Percentiles rank a stretch among this genome's conserved stretches.
Conservation (phyloP, 768 basidiomycete species). For the Suillus decipiens region DNA sequence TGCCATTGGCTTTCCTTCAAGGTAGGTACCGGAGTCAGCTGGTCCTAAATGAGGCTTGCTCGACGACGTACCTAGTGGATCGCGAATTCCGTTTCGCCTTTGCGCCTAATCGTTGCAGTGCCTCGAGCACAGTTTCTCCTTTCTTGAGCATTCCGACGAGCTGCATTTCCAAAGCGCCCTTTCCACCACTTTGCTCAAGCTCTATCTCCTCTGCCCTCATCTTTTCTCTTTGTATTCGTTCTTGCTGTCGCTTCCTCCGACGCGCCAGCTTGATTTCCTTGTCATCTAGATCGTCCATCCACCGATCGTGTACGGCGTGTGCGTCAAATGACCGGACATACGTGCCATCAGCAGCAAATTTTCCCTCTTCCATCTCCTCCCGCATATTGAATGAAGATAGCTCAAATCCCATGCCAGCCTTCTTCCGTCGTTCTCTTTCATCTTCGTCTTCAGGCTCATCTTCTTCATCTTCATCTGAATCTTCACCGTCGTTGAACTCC, state of each 20-base stretch:
- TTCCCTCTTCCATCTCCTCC: slow-evolving; percentile 97
- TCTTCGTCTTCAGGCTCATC: slow-evolving; percentile 67
- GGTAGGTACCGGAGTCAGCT: slow-evolving; percentile 8
- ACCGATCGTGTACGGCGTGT: slow-evolving; percentile 88
- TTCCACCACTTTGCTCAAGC: slow-evolving; percentile 65
- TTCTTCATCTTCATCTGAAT: slow-evolving; percentile 43
- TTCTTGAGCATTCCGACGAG: slow-evolving; percentile 78
- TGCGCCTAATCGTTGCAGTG: slow-evolving; percentile 80
- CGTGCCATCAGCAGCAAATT: slow-evolving; percentile 91
- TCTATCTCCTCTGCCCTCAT: slow-evolving; percentile 75
- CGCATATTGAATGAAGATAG: slow-evolving; percentile 98
- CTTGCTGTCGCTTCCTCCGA: slow-evolving; percentile 71
- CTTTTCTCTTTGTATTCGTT: slow-evolving; percentile 69
- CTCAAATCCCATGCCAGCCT: slow-evolving; percentile 91
- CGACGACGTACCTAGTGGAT: slow-evolving; percentile 23
- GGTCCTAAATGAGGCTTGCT: no score
- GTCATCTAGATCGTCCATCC: slow-evolving; percentile 93
- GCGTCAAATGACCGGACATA: slow-evolving; percentile 88
- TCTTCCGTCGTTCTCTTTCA: slow-evolving; percentile 71
- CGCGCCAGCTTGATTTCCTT: slow-evolving; percentile 82
- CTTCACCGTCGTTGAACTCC: slow-evolving; percentile 57
- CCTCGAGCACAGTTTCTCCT: slow-evolving; percentile 90
- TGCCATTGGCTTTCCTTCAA: slow-evolving; percentile 28
- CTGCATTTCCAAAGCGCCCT: slow-evolving; percentile 60
- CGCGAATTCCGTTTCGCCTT: slow-evolving; percentile 53